Evolutionary conservation across 345 rosid species (phyloP), one percentile per base, ranked within the genome.

Genomic region (Melaleuca quinquenervia): DNA sequence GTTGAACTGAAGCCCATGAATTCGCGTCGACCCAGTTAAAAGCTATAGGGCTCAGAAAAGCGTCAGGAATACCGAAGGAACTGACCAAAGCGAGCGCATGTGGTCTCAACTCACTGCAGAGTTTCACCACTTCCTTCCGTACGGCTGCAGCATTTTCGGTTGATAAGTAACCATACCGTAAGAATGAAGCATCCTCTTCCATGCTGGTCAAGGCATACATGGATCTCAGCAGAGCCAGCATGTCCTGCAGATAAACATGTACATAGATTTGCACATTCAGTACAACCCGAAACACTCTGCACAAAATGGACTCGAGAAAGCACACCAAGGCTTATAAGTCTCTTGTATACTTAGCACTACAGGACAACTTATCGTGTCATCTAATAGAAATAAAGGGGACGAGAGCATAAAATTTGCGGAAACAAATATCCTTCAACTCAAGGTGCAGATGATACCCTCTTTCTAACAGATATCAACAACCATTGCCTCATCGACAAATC

Each of bases 11-110:
- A 83, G 97, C 91, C 96, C 95, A 94, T 27, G 98, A 90, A 85
- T 97, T 94, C 48, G 98, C 94, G 27, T 93, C 98, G 27, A 97
- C 92, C 98, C 99, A 97, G 88, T 97, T 86, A 78, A 89, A 96
- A 56, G 99, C 98, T 88, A 97, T 89, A 16, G 98, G 99, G 89
- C 94, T 88, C 92, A 97, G 89, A 87, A 95, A 92, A 6, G 96
- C 89, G 58, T 92, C 94, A 32, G 99, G 99, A 84, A 97, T 89
- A 84, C 98, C 97, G 16, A 93, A 94, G 51, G 98, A 95, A 84
- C 90, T 85, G 41, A 96, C 98, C 85, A 97, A 89, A 3, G 94
- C 93, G 32, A 97, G 96, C 1, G 98, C 93, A 75, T 96, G 98
- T 5, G 96, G 98, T 84, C 96, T 91, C 82, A 97, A 82, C 88